Conservation (phyloP, 2,329 filamentous ascomycete species). For the Geoglossum cookeanum region DNA sequence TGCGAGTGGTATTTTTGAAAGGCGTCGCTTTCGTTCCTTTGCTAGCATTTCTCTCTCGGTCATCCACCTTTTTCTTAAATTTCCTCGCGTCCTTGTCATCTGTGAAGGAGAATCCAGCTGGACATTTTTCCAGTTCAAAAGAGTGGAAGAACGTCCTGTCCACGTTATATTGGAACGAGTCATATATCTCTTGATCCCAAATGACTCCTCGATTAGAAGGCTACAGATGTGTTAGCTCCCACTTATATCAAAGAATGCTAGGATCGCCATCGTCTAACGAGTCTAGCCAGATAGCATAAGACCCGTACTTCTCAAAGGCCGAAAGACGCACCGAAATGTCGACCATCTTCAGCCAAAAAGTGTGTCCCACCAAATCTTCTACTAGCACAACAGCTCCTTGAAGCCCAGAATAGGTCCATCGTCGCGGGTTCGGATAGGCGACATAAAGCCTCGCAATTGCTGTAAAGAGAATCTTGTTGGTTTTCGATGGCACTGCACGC, state of each 20-base stretch:
- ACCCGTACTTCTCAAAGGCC: background rate
- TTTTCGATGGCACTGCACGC: slow-evolving; percentile 76
- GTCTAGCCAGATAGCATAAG: background rate
- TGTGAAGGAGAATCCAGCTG: slow-evolving; percentile 77
- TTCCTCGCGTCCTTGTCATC: slow-evolving; percentile 96
- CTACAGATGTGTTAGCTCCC: slow-evolving; percentile 23
- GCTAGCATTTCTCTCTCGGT: slow-evolving; percentile 86
- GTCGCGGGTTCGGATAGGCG: slow-evolving; percentile 64
- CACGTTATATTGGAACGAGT: slow-evolving; percentile 86
- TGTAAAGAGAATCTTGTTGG: slow-evolving; percentile 94
- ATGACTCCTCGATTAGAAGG: slow-evolving; percentile 66
- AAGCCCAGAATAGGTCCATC: slow-evolving; percentile 87
- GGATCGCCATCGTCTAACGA: background rate
- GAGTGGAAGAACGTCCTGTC: slow-evolving; percentile 96
- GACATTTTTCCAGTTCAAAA: slow-evolving; percentile 84
- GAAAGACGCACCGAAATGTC: slow-evolving; percentile 63
- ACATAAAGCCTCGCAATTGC: slow-evolving; percentile 87
- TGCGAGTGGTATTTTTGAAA: slow-evolving; percentile 33
- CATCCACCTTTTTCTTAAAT: slow-evolving; percentile 94
- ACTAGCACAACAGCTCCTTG: slow-evolving; percentile 83
- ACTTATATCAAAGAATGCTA: background rate
- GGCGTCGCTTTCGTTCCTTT: slow-evolving; percentile 66
- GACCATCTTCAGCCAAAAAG: slow-evolving; percentile 94
- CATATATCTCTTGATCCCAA: slow-evolving; percentile 97
- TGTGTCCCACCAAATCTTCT: slow-evolving; percentile 87